Conservation (phyloP, 257 asterid species). For the Petunia axillaris region DNA sequence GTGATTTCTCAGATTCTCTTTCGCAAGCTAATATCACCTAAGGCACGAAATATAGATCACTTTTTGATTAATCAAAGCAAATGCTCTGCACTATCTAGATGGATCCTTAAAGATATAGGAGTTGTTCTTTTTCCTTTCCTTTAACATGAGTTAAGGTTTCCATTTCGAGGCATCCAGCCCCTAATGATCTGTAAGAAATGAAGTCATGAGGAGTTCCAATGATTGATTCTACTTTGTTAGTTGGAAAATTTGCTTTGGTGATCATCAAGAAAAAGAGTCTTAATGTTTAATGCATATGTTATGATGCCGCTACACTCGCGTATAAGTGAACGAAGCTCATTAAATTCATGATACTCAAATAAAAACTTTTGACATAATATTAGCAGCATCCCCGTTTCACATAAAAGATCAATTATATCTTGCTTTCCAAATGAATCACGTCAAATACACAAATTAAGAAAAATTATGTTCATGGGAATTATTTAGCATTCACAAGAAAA, state of each 20-base stretch:
- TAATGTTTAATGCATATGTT: neutral
- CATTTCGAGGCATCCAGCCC: conserved; percentile 29
- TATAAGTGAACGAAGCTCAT: neutral
- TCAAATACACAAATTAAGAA: too few relatives aligned
- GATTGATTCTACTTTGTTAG: conserved; percentile 35
- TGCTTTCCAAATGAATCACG: too few relatives aligned
- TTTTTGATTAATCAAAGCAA: neutral
- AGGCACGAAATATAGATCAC: neutral
- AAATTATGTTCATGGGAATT: too few relatives aligned
- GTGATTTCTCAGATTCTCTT: neutral
- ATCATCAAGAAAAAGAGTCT: neutral
- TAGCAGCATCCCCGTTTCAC: too few relatives aligned
- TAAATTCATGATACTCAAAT: too few relatives aligned
- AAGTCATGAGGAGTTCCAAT: conserved; percentile 38
- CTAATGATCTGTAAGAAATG: conserved; percentile 42
- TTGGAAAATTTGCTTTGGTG: neutral
- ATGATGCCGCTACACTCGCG: too few relatives aligned
- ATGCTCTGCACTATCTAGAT: neutral
- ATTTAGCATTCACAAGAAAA: too few relatives aligned
- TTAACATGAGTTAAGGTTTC: neutral
- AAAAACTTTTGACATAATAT: too few relatives aligned
- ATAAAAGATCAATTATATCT: too few relatives aligned
- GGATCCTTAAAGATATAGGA: neutral
- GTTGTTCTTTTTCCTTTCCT: neutral
- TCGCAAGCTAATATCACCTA: neutral